Percentiles rank a stretch among this genome's conserved stretches.
Evolutionary conservation across 2,329 filamentous ascomycete species (phyloP).

Genomic region (Aspergillus sp.): DNA sequence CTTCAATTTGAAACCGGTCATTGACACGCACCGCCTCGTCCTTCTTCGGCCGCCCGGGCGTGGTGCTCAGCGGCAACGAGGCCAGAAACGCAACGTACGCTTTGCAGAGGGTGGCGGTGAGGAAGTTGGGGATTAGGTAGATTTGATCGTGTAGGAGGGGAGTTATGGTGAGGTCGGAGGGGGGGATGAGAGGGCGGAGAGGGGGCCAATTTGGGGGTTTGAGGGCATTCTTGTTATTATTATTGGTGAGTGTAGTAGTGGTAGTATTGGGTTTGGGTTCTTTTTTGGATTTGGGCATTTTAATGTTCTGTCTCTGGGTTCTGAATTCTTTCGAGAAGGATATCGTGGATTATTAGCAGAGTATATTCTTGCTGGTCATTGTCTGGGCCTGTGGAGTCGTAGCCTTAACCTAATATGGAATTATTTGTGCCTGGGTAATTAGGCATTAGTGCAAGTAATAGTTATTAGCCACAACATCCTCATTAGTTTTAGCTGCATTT

Average conservation of each 20-base stretch:
- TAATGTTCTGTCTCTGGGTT: constrained; percentile 2
- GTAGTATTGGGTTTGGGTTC: constrained; percentile 3
- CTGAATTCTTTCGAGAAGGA: not conserved
- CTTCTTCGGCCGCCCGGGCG: constrained; percentile 67
- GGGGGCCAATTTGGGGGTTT: constrained; percentile 57
- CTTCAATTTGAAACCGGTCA: constrained; percentile 77
- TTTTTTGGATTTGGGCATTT: constrained; percentile 18
- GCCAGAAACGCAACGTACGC: constrained; percentile 67
- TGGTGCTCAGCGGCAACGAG: constrained; percentile 64
- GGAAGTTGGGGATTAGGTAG: constrained; percentile 63
- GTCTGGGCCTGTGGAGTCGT: not conserved
- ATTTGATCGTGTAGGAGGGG: constrained; percentile 58
- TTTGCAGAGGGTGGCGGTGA: constrained; percentile 65
- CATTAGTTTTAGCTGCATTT: too few relatives aligned
- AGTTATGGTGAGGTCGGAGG: constrained; percentile 54
- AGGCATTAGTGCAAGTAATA: too few relatives aligned
- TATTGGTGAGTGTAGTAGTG: constrained; percentile 1
- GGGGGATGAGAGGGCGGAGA: constrained; percentile 60
- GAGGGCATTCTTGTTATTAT: not conserved
- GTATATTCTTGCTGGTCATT: not conserved
- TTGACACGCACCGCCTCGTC: constrained; percentile 80
- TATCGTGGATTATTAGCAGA: too few relatives aligned
- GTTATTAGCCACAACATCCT: too few relatives aligned
- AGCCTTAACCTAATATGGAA: too few relatives aligned
- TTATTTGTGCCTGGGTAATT: too few relatives aligned